Base-by-base conservation (phyloP, 495 filamentous ascomycete genomes). In the Talaromyces borbonicus region DNA sequence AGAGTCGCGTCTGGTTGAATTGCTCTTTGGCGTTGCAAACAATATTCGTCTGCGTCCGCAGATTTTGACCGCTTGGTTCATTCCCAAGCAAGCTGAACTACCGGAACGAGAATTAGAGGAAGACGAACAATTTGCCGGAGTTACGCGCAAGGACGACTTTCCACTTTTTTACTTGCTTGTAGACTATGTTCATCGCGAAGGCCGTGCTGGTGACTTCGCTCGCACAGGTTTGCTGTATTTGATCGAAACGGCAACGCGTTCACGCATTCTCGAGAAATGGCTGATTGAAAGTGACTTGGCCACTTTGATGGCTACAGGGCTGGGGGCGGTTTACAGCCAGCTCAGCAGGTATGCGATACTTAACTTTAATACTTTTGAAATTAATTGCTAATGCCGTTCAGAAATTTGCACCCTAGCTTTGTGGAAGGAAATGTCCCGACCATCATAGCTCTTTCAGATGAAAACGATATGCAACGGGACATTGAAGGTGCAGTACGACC, bases 301-400 rank as follows among this genome's bases (percentile, higher is more conserved):
- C 1, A 96, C 93, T 0, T 61, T 97, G 47, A 96, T 99, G 92
- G 92, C 92, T 11, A 95, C 86, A 8, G 92, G 93, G 6, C 64
- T 99, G 24, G 93, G 93, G 23, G 92, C 92, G 37, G 68, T 97
- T 41, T 99, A 99, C 64, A 96, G 92, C 57, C 93, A 96, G 58
- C 73, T 99, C 45, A 95, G 89, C 65, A 82, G 80, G 80, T 81
- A 50, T 56, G 33, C 5, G 19, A 12, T 26, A 32, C 12, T 15
- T 20, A n/a, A 2, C 7, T 38, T 39, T 11, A 12, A 8, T 9
- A 1, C 35, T 38, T 18, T 14, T 18, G 25, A 24, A 5, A 39
- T 20, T 31, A 6, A 27, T n/a, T n/a, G n/a, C 18, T 49, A 31
- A 56, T 33, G 12, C 12, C 30, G 1, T 15, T 16, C 46, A 65